Conservation (phyloP, 1,139 yeast species). For the Lodderomyces theae region DNA sequence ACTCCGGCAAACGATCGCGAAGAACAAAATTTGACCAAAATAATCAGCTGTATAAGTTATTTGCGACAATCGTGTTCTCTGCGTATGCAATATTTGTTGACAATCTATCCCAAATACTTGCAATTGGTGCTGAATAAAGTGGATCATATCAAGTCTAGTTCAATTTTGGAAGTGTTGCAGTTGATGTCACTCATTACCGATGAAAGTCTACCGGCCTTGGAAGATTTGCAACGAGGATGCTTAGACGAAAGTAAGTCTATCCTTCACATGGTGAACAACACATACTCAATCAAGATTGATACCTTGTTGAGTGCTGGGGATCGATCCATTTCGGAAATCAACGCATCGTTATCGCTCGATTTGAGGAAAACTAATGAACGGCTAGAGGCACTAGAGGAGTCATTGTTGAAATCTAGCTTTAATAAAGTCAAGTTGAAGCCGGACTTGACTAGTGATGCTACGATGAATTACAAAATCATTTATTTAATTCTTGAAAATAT, state of each 20-base stretch:
- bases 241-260: slow-evolving; percentile 38
- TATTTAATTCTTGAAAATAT: slow-evolving; percentile 41
- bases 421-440: slow-evolving; percentile 20
- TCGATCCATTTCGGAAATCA: slow-evolving; percentile 76
- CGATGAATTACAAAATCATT: slow-evolving; percentile 27
- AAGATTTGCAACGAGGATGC: slow-evolving; percentile 31
- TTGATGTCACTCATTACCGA: slow-evolving; percentile 32
- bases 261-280: slow-evolving; percentile 41
- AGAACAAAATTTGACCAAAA: slow-evolving; percentile 13
- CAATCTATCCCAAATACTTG: slow-evolving; percentile 31
- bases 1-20: background rate
- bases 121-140: slow-evolving; percentile 19
- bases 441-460: slow-evolving; percentile 21
- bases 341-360: slow-evolving; percentile 74
- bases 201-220: slow-evolving; percentile 36
- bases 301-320: slow-evolving; percentile 68
- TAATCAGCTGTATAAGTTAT: slow-evolving; percentile 11
- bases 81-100: slow-evolving; percentile 25
- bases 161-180: slow-evolving; percentile 25
- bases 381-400: slow-evolving; percentile 52
- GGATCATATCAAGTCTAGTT: slow-evolving; percentile 20
- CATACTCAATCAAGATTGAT: slow-evolving; percentile 55
- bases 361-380: slow-evolving; percentile 68
- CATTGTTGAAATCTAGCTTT: slow-evolving; percentile 31
- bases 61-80: slow-evolving; percentile 20